Evolutionary conservation across 2,329 filamentous ascomycete genomes (phyloP), one percentile per base, ranked within the genome.

Genomic region (Sporothrix pseudoabietina): DNA sequence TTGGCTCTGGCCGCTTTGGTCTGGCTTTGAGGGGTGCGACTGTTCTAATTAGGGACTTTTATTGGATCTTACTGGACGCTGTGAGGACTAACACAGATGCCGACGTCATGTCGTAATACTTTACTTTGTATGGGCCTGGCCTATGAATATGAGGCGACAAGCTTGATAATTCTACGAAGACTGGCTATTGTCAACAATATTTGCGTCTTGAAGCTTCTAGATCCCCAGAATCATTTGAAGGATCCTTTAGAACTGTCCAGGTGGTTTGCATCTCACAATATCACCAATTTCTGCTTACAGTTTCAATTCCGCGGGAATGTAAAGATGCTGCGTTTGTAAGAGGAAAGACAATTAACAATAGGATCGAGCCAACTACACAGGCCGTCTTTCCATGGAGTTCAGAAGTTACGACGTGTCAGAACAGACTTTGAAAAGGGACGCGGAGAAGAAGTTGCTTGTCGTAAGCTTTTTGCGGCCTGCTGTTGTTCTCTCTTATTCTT

Each of bases 11-110:
- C n/a, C 16, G 19, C 57, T 39, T n/a, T 32, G 32, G 19, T 32
- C 57, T 61, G 57, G 30, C 30, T 35, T 61, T 63, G 57, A 16
- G 57, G 32, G 32, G 57, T 63, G 16, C 35, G 57, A 63, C 32
- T 63, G 32, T 39, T 19, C 32, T 39, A 41, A 63, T 63, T 63
- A 32, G 32, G 57, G 32, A n/a, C 30, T 41, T 63, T 41, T 41
- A 41, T 32, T 59, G 30, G 55, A 19, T 19, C 1, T 35, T 59
- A 9, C 6, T 35, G 16, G 26, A 30, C 30, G 30, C 14, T 16
- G 55, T 19, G 55, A 30, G 16, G 55, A 59, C 30, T 35, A 59
- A 19, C 55, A 59, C 30, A 55, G 26, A 39, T 14, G 14, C 57
- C 4, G 55, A 32, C 19, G 22, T 26, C 55, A 16, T 32, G 30